Evolutionary conservation across 768 basidiomycete species (phyloP).

Genomic region (Coprinopsis cinerea): DNA sequence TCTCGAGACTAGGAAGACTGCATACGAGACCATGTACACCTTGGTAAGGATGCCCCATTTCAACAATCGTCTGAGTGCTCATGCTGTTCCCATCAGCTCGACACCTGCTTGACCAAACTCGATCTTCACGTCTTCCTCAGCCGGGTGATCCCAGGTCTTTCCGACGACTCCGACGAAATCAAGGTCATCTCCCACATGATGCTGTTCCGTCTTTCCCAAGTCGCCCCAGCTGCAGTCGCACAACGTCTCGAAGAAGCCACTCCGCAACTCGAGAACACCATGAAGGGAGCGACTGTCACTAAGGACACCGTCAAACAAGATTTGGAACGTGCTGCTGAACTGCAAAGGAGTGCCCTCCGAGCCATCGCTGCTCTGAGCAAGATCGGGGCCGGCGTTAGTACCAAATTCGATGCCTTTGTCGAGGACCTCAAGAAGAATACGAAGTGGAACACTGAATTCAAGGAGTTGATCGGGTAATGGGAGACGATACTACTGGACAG

Average conservation of each 20-base stretch:
- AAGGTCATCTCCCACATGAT: slow-evolving; percentile 96
- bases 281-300: slow-evolving; percentile 82
- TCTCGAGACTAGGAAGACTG: slow-evolving; percentile 91
- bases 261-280: slow-evolving; percentile 77
- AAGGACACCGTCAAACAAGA: slow-evolving; percentile 98
- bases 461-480: slow-evolving; percentile 38
- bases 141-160: slow-evolving; percentile 74
- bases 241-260: slow-evolving; percentile 82
- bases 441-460: slow-evolving; percentile 67
- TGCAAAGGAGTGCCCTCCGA: slow-evolving; percentile 85
- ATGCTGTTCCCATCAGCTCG: slow-evolving; percentile 51
- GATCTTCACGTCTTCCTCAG: slow-evolving; percentile 83
- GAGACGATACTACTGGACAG: too few relatives aligned
- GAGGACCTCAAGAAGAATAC: slow-evolving; percentile 62
- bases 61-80: neutral
- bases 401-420: slow-evolving; percentile 77
- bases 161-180: slow-evolving; percentile 92
- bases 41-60: slow-evolving; percentile 44
- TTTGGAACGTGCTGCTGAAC: slow-evolving; percentile 78
- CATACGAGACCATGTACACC: slow-evolving; percentile 96
- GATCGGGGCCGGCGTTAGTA: slow-evolving; percentile 56
- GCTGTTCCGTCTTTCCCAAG: slow-evolving; percentile 83
- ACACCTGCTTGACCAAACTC: slow-evolving; percentile 84
- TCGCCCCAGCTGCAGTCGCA: slow-evolving; percentile 78
- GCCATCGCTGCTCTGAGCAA: slow-evolving; percentile 85